phyloP scores from a whole-genome alignment of 2,329 filamentous ascomycete genomes.

The Didymella exigua region DNA sequence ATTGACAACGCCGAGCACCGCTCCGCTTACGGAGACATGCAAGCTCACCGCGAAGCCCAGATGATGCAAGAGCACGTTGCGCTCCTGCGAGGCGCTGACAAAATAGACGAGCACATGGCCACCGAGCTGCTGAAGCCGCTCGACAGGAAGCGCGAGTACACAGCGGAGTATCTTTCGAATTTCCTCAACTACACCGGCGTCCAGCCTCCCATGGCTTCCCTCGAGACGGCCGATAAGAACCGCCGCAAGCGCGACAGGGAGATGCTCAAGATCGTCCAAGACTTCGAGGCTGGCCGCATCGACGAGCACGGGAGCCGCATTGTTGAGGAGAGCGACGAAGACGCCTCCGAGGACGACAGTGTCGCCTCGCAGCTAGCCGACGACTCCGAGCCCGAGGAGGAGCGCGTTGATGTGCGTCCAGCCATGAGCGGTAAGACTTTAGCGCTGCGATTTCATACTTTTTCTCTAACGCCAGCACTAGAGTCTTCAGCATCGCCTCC shows the following conservation, averaged over 20 bases:
- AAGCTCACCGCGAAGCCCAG: slow-evolving; percentile 19
- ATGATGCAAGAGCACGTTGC: slow-evolving; percentile 22
- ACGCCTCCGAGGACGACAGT: background rate
- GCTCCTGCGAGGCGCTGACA: background rate
- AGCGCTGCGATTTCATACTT: background rate
- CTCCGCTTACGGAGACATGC: slow-evolving; percentile 27
- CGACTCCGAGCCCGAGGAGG: background rate
- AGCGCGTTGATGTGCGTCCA: background rate
- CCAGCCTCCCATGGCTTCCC: slow-evolving; percentile 1
- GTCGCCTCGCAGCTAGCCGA: background rate
- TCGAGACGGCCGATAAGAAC: slow-evolving; percentile 20
- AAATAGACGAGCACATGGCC: slow-evolving; percentile 21
- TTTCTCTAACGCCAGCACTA: background rate
- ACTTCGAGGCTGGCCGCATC: slow-evolving; percentile 25
- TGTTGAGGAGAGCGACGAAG: background rate
- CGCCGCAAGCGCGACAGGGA: slow-evolving; percentile 20
- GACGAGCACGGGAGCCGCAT: slow-evolving; percentile 23
- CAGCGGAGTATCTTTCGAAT: slow-evolving; percentile 18
- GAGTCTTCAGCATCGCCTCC: background rate
- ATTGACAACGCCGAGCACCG: slow-evolving; percentile 7
- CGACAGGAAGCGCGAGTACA: slow-evolving; percentile 17
- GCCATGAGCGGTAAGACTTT: background rate
- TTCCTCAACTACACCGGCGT: slow-evolving; percentile 12
- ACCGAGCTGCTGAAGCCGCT: slow-evolving; percentile 19
- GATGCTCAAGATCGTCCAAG: slow-evolving; percentile 20